A percentile compares a stretch with the other conserved stretches of the same genome.
These are phyloP conservation scores for Monosporascus sp. DNA, from an alignment of 2,329 filamentous ascomycete species.

Conservation along the genomic window DNA sequence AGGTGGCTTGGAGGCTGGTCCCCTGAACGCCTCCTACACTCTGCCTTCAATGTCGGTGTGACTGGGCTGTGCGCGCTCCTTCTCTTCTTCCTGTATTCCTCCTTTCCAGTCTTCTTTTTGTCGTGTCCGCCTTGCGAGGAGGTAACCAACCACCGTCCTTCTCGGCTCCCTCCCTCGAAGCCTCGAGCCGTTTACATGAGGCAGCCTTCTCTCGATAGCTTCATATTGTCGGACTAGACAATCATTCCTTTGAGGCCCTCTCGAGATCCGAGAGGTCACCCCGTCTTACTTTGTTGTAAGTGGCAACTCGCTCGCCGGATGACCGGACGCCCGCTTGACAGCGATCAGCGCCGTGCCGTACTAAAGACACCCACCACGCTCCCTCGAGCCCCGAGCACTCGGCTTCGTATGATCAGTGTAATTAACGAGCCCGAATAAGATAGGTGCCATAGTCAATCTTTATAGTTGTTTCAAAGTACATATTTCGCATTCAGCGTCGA, in stretches of 20 bases:
- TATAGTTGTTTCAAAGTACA: background rate
- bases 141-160: background rate
- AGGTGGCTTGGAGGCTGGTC: background rate
- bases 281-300: background rate
- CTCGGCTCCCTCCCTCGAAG: background rate
- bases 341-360: too few species aligned
- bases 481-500: background rate
- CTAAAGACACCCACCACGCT: too few species aligned
- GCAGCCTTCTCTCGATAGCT: background rate
- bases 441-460: background rate
- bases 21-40: background rate
- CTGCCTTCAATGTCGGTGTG: background rate
- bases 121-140: background rate
- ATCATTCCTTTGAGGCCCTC: background rate
- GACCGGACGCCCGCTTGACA: too few species aligned
- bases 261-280: background rate
- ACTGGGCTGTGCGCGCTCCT: background rate
- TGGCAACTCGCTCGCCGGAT: background rate
- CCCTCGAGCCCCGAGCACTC: too few species aligned
- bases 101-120: background rate
- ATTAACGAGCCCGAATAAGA: background rate
- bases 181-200: background rate
- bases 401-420: background rate
- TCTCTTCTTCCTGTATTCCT: background rate
- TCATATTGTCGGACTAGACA: background rate